Base-by-base conservation (phyloP, 371 early-diverging fungal genomes). In the Polyrhizophydium stewartii region DNA sequence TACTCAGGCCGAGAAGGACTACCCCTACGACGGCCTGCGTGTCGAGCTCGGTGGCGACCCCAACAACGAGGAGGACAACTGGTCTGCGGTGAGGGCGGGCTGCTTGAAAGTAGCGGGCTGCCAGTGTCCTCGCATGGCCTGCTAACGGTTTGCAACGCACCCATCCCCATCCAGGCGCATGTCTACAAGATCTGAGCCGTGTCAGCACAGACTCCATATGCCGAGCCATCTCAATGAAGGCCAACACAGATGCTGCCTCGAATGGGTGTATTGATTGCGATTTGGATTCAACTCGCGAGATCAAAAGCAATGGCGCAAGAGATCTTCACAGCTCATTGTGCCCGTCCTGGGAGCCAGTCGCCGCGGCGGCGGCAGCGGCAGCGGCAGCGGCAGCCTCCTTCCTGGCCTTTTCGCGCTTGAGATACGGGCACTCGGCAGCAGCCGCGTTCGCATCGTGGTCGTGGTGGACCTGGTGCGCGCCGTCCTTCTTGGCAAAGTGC, bases 41-140 rank as follows among this genome's bases (percentile, higher is more conserved):
- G 62, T 82, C 30, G 76, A 74, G 60, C 62, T 78, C 0, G 82
- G 82, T 47, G 76, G 71, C 17, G 77, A 82, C 56, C 79, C 82
- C 27, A 56, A 70, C 31, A 59, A 77, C 56, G 41, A 59, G 25
- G 46, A 61, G 33, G 82, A 78, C 58, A 72, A 49, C 28, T 51
- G n/a, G 19, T 31, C 61, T 13, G 59, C 63, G 55, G 75, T 70
- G 66, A 46, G 64, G 62, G 7, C 49, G 16, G 43, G 27, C n/a
- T 33, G 0, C 33, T 43, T 10, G 28, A 27, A n/a, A 24, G n/a
- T 10, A 22, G 21, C 31, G n/a, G 9, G 28, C 31, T 35, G 22
- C 31, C 1, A 13, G 0, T 31, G 9, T 27, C 56, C 49, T 47
- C 28, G n/a, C n/a, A n/a, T 22, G 49, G 3, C 49, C 16, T 22